Conservation (phyloP, 2,329 filamentous ascomycete species). For the Incumbomyces delicatus region DNA sequence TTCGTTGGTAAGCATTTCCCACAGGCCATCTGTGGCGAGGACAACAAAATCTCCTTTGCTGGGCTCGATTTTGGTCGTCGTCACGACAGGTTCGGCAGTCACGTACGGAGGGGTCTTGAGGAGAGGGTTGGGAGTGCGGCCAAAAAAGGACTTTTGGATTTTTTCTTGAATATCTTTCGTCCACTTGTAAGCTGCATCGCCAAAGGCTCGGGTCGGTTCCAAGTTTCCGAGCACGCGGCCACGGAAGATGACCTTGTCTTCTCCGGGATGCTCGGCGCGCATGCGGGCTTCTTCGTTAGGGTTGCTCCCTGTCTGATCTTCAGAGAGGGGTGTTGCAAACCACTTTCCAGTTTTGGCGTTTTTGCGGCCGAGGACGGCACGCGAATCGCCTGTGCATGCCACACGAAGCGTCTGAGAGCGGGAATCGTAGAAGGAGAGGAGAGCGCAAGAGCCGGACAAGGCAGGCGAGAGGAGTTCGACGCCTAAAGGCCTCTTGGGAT, state of each 20-base stretch:
- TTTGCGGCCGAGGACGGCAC: slow-evolving; percentile 79
- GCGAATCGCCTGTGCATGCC: slow-evolving; percentile 91
- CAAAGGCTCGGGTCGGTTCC: slow-evolving; percentile 89
- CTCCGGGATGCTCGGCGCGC: slow-evolving; percentile 76
- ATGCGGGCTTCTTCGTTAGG: slow-evolving; percentile 74
- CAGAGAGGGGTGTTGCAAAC: slow-evolving; percentile 79
- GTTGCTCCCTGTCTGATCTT: slow-evolving; percentile 88
- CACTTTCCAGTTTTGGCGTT: slow-evolving; percentile 68
- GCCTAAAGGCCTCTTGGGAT: slow-evolving; percentile 79
- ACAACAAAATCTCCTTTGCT: slow-evolving; percentile 90
- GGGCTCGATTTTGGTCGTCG: slow-evolving; percentile 82
- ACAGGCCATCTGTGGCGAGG: slow-evolving; percentile 90
- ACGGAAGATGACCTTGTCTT: slow-evolving; percentile 70
- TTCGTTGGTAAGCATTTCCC: slow-evolving; percentile 99
- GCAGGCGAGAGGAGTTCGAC: slow-evolving; percentile 88
- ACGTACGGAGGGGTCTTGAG: slow-evolving; percentile 93
- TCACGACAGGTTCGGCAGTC: slow-evolving; percentile 89
- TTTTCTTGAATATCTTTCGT: slow-evolving; percentile 71
- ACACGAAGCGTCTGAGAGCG: slow-evolving; percentile 79
- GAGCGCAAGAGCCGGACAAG: slow-evolving; percentile 89
- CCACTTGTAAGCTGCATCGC: slow-evolving; percentile 97
- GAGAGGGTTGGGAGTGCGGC: slow-evolving; percentile 62
- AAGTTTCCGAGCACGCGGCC: slow-evolving; percentile 85
- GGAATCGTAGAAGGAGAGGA: slow-evolving; percentile 93
- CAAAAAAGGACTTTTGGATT: slow-evolving; percentile 79